Evolutionary conservation across 306 rosid genomes (phyloP), one percentile per base, ranked within the genome.

Genomic region (Clitoria ternatea): DNA sequence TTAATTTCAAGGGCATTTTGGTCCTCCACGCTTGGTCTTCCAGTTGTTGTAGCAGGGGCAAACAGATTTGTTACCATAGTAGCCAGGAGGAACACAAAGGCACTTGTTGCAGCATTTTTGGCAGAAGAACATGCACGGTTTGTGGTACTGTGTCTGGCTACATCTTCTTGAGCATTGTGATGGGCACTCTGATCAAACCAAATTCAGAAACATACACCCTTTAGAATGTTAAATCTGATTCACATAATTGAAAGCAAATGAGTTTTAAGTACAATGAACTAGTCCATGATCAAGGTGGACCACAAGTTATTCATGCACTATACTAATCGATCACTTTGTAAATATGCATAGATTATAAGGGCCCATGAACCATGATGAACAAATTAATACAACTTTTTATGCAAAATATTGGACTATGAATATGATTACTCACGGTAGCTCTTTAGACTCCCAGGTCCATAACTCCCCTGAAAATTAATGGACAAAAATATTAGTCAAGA

Each of bases 1-100:
- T n/a, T 12, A 48, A 19, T 9, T 61, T 81, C 56, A 82, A 80
- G 87, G 89, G 56, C 89, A 84, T 56, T 87, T 87, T 52, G 92
- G 92, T 52, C 92, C 89, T 74, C 85, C 92, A 15, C 69, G 60
- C 81, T 75, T 73, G 76, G 84, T 87, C 84, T 87, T 84, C 85
- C 86, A 80, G 77, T 84, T 87, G 84, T 80, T 87, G 83, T 82
- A 87, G 79, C 92, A 87, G 15, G 92, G 89, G 30, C 89, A 87
- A 32, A 82, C 80, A 8, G 73, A 61, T 32, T 87, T 87, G 85
- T 84, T 87, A 0, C 89, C 89, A 23, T 84, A 81, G 77, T 42
- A 85, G 54, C 90, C 86, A 33, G 86, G 92, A 56, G 88, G 88
- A 67, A 83, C 83, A 19, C 88, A 83, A 0, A 85, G 70, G 37